phyloP scores from a whole-genome alignment of 1,284 basidiomycete species.

The Malassezia equina region DNA sequence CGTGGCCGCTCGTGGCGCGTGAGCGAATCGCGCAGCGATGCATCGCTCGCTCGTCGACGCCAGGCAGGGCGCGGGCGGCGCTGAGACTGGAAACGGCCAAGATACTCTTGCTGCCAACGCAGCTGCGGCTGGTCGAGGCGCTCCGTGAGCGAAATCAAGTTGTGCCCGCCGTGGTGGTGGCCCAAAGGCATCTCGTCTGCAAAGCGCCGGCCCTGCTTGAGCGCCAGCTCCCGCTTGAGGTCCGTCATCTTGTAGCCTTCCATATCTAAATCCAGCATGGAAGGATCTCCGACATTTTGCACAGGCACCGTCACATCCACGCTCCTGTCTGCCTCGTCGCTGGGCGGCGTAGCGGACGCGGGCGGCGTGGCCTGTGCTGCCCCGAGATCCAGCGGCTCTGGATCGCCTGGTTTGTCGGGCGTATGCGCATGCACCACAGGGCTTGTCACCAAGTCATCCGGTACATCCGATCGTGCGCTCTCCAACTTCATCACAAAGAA shows the following conservation, averaged over 20 bases:
- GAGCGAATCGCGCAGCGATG: not conserved
- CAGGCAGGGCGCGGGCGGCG: not conserved
- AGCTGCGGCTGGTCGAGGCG: constrained; percentile 15
- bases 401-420: constrained; percentile 10
- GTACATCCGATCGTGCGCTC: constrained; percentile 57
- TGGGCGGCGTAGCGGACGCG: constrained; percentile 10
- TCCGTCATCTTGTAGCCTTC: constrained; percentile 46
- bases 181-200: constrained; percentile 42
- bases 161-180: constrained; percentile 37
- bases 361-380: constrained; percentile 4
- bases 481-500: constrained; percentile 98
- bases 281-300: constrained; percentile 19
- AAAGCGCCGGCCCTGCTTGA: constrained; percentile 35
- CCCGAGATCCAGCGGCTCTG: constrained; percentile 35
- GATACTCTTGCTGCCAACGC: constrained; percentile 12
- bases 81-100: not conserved
- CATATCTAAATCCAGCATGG: constrained; percentile 31
- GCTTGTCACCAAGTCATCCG: constrained; percentile 83
- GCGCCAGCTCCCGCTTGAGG: constrained; percentile 36
- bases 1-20: not conserved
- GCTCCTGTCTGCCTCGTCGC: constrained; percentile 14
- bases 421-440: constrained; percentile 51
- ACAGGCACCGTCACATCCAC: not conserved
- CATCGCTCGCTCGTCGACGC: constrained; percentile 12
- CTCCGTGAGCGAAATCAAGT: constrained; percentile 18